Conservation (phyloP, 345 rosid species). For the Eucalyptus sp. region DNA sequence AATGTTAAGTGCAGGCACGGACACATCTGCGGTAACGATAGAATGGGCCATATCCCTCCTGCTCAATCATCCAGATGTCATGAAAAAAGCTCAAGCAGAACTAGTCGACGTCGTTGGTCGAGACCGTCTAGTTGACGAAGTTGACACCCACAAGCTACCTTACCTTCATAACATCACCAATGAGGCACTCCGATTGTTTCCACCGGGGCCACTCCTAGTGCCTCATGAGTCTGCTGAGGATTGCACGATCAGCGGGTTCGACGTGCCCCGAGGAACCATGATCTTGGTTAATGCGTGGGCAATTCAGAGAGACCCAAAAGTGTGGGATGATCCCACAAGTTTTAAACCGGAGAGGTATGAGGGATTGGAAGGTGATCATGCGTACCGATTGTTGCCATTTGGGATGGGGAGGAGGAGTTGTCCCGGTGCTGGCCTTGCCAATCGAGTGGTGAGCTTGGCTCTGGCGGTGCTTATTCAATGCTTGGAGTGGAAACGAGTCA, state of each 20-base stretch:
- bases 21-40: conserved; percentile 4
- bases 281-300: conserved; percentile 5
- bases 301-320: not conserved
- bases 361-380: not conserved
- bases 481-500: conserved; percentile 41
- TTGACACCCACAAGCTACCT: conserved; percentile 2
- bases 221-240: conserved; percentile 3
- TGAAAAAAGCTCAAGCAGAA: conserved; percentile 2
- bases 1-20: conserved; percentile 7
- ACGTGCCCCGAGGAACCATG: conserved; percentile 3
- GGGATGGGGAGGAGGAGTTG: conserved; percentile 47
- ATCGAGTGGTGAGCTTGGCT: conserved; percentile 11
- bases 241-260: conserved; percentile 3
- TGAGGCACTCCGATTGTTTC: conserved; percentile 2
- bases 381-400: conserved; percentile 21
- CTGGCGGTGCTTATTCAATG: conserved; percentile 38
- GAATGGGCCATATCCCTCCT: conserved; percentile 18
- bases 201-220: not conserved
- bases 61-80: conserved; percentile 4
- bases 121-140: not conserved
- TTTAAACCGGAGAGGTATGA: conserved; percentile 11
- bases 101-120: not conserved
- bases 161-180: conserved; percentile 1
- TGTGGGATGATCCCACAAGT: conserved; percentile 2
- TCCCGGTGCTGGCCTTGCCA: conserved; percentile 39